Evolutionary conservation across 2,329 filamentous ascomycete genomes (phyloP).

Genomic region (Fonsecaea multimorphosa): DNA sequence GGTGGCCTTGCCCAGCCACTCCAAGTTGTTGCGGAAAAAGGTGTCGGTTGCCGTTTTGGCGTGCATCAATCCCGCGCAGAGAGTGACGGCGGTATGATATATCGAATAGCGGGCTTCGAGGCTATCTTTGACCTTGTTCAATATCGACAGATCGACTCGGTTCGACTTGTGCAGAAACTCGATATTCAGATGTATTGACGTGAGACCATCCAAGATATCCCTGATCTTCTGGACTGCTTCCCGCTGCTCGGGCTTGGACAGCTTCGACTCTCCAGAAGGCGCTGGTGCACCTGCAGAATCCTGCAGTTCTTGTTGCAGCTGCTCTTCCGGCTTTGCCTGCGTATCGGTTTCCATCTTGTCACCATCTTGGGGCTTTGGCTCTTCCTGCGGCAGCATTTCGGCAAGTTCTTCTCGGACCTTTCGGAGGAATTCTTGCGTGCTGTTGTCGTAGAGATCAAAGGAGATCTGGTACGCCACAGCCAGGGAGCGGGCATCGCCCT

Average conservation of each 20-base stretch:
- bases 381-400: constrained; percentile 54
- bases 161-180: constrained; percentile 98
- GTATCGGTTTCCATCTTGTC: constrained; percentile 56
- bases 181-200: constrained; percentile 91
- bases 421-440: constrained; percentile 92
- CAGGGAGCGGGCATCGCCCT: constrained; percentile 76
- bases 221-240: constrained; percentile 64
- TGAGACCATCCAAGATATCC: constrained; percentile 79
- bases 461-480: constrained; percentile 96
- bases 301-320: constrained; percentile 62
- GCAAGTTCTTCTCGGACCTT: constrained; percentile 86
- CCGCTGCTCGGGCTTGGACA: constrained; percentile 55
- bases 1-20: constrained; percentile 97
- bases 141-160: constrained; percentile 85
- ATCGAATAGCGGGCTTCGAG: constrained; percentile 96
- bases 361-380: constrained; percentile 51
- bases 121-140: constrained; percentile 96
- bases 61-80: constrained; percentile 99
- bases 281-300: constrained; percentile 52
- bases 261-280: constrained; percentile 55
- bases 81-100: constrained; percentile 95
- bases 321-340: constrained; percentile 55
- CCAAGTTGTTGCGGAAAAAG: constrained; percentile 96
- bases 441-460: constrained; percentile 98
- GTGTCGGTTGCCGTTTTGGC: constrained; percentile 97